These are phyloP conservation scores for Scenedesmus sp. DNA, from an alignment of 163 green algal species.

Conservation along the genomic window DNA sequence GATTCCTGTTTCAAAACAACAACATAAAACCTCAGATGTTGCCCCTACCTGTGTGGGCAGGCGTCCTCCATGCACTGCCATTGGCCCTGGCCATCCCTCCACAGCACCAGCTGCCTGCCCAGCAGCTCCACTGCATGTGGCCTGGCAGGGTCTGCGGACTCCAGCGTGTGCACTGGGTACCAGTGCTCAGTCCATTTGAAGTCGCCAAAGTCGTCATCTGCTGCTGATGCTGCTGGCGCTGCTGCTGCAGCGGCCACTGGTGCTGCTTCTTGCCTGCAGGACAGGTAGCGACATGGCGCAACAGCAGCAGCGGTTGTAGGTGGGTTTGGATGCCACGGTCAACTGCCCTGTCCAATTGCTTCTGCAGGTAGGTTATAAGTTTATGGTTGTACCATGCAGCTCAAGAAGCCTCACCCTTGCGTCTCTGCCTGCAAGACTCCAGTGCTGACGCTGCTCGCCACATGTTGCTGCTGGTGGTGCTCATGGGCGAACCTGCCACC, in stretches of 20 bases:
- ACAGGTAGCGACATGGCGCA: background rate
- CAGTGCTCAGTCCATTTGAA: slow-evolving; percentile 66
- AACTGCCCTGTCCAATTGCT: background rate
- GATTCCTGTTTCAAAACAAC: background rate
- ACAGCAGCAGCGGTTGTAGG: background rate
- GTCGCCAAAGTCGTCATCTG: background rate
- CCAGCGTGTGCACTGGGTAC: slow-evolving; percentile 58
- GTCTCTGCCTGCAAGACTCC: background rate
- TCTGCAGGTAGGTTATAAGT: background rate
- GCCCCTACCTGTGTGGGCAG: slow-evolving; percentile 67
- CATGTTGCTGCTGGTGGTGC: slow-evolving; percentile 12
- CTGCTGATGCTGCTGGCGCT: background rate
- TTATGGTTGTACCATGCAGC: background rate
- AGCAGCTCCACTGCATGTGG: slow-evolving; percentile 69
- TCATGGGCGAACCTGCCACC: background rate
- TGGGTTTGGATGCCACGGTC: background rate
- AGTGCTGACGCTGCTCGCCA: slow-evolving; percentile 1
- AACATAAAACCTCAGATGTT: background rate
- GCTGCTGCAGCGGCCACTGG: background rate
- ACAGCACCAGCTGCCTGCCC: slow-evolving; percentile 71
- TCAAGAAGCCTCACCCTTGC: background rate
- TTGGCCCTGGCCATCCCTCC: slow-evolving; percentile 60
- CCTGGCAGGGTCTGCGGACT: slow-evolving; percentile 54
- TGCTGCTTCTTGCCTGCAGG: background rate
- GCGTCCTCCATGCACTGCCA: slow-evolving; percentile 73